These are phyloP conservation scores for Didymellaceae sp. DNA, from an alignment of 2,329 filamentous ascomycete species.

Conservation along the genomic window DNA sequence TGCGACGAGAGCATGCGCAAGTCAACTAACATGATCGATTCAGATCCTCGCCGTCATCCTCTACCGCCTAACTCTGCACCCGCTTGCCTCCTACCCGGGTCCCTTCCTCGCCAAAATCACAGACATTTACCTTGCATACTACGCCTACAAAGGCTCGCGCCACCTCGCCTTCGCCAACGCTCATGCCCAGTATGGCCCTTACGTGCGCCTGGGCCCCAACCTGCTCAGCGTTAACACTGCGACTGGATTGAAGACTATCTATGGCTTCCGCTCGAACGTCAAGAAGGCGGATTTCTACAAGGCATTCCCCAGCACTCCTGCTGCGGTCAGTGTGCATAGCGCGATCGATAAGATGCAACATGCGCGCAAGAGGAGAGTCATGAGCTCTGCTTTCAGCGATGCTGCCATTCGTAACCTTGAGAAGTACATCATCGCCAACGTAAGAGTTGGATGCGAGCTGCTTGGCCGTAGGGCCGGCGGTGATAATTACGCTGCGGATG, in stretches of 20 bases:
- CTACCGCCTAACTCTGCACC: conserved; percentile 53
- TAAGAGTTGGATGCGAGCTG: conserved; percentile 49
- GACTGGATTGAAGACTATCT: conserved; percentile 57
- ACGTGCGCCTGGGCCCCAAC: conserved; percentile 81
- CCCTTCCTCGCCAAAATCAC: conserved; percentile 49
- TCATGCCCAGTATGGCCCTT: conserved; percentile 72
- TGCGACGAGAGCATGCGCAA: background rate
- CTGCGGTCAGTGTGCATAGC: conserved; percentile 53
- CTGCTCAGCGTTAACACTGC: conserved; percentile 78
- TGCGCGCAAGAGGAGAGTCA: conserved; percentile 55
- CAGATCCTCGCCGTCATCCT: conserved; percentile 38
- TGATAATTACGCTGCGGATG: conserved; percentile 14
- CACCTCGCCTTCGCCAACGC: conserved; percentile 75
- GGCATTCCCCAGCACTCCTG: conserved; percentile 53
- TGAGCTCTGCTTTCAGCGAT: conserved; percentile 57
- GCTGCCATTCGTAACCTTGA: conserved; percentile 55
- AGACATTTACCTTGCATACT: conserved; percentile 59
- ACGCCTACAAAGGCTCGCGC: conserved; percentile 75
- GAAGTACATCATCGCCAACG: conserved; percentile 53
- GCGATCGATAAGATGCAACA: conserved; percentile 55
- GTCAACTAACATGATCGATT: conserved; percentile 14
- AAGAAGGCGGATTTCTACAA: conserved; percentile 58
- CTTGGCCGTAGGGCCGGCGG: conserved; percentile 33
- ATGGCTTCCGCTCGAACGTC: conserved; percentile 56
- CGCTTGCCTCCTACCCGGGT: conserved; percentile 52